phyloP scores from a whole-genome alignment of 257 asterid genomes.

The Petrea volubilis region DNA sequence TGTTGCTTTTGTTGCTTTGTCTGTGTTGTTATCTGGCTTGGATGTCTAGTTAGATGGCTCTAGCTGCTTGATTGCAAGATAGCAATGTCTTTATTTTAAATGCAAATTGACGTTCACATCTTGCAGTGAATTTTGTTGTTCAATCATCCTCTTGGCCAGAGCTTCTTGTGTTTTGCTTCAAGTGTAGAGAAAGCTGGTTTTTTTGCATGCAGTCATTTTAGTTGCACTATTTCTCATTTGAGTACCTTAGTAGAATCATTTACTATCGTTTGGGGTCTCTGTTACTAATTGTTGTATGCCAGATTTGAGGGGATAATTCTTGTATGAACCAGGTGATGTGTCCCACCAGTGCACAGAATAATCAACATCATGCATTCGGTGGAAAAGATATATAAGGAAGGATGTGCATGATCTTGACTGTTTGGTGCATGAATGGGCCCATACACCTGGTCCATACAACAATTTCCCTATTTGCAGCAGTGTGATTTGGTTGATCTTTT shows the following conservation, averaged over 20 bases:
- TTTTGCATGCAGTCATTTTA: not conserved
- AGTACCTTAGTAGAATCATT: not conserved
- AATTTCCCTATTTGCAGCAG: no score
- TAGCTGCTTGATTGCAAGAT: conserved; percentile 1
- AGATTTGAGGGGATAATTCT: not conserved
- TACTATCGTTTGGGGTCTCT: not conserved
- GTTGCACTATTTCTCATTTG: not conserved
- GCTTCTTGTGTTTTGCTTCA: not conserved
- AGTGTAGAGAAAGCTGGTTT: not conserved
- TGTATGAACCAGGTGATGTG: no score
- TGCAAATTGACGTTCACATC: not conserved
- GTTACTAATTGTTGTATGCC: not conserved
- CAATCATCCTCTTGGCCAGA: not conserved
- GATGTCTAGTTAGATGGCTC: not conserved
- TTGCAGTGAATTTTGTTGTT: not conserved
- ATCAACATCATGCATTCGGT: no score
- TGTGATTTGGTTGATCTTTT: not conserved
- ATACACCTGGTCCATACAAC: no score
- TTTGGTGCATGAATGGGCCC: no score
- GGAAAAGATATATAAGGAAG: no score
- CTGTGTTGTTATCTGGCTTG: not conserved
- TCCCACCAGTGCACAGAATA: no score
- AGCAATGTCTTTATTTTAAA: not conserved
- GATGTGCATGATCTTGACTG: no score
- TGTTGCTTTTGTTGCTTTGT: not conserved